Conservation (phyloP, 148 eudicot genomes). For the Nyssa sinensis region DNA sequence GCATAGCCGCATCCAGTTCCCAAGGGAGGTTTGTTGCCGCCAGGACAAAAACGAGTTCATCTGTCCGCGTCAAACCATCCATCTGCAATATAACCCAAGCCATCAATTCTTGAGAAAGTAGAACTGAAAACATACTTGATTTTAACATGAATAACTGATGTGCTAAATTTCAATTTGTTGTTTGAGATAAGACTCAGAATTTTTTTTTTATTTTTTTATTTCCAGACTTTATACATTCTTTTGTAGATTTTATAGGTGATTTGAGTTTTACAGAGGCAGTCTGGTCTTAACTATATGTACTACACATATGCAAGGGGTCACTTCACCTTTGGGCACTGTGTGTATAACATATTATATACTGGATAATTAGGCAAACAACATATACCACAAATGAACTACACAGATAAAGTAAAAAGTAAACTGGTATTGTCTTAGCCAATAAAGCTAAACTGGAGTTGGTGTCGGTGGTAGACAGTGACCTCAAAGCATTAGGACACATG, state of each 20-base stretch:
- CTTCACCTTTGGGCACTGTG: too few species aligned
- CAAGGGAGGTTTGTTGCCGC: constrained; percentile 98
- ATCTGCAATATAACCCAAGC: constrained; percentile 54
- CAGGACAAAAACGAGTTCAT: constrained; percentile 95
- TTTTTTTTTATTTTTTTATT: too few species aligned
- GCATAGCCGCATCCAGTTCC: constrained; percentile 99
- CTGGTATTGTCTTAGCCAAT: background rate
- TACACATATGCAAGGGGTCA: too few species aligned
- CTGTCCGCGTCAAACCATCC: constrained; percentile 92
- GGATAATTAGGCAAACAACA: background rate
- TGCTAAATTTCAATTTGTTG: background rate
- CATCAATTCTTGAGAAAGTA: background rate
- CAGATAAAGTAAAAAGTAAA: background rate
- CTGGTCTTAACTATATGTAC: too few species aligned
- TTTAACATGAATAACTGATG: background rate
- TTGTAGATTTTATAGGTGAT: too few species aligned
- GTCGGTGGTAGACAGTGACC: background rate
- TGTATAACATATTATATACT: too few species aligned
- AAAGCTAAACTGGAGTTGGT: background rate
- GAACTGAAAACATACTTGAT: background rate
- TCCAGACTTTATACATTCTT: too few species aligned
- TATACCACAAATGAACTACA: background rate
- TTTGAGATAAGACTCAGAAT: background rate
- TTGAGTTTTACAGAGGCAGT: too few species aligned
- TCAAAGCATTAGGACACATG: background rate